Evolutionary conservation across 108 stramenopile species (phyloP).

Genomic region (Pseudonitzschia multiseries): DNA sequence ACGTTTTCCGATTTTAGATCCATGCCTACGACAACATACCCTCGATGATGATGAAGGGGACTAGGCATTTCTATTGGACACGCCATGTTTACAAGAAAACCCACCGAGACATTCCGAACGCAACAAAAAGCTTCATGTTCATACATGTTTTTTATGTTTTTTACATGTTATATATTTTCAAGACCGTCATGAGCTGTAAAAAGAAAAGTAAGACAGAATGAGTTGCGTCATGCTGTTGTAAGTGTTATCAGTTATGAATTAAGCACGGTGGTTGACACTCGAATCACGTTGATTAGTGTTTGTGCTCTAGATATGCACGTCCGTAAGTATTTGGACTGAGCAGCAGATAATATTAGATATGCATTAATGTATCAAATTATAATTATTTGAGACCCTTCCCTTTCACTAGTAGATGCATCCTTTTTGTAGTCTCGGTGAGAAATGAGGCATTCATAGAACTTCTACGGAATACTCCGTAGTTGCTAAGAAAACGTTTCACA

Average conservation of each 20-base stretch:
- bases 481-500: no score
- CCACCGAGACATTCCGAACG: no score
- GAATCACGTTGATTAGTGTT: slow-evolving; percentile 15
- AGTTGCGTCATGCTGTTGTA: not conserved
- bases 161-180: not conserved
- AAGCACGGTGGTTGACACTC: slow-evolving; percentile 34
- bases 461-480: no score
- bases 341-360: slow-evolving; percentile 1
- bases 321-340: not conserved
- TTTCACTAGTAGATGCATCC: no score
- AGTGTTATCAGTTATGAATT: slow-evolving; percentile 10
- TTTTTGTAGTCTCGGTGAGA: no score
- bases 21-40: not conserved
- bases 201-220: not conserved
- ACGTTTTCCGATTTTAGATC: not conserved
- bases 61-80: no score
- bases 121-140: not conserved
- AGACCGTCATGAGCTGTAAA: not conserved
- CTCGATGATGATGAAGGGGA: no score
- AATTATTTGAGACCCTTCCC: not conserved
- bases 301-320: not conserved
- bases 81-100: no score
- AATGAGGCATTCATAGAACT: no score
- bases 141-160: slow-evolving; percentile 4
- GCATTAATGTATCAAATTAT: not conserved